Conservation (phyloP, 352 stramenopile species). For the Lagenidium sp. region DNA sequence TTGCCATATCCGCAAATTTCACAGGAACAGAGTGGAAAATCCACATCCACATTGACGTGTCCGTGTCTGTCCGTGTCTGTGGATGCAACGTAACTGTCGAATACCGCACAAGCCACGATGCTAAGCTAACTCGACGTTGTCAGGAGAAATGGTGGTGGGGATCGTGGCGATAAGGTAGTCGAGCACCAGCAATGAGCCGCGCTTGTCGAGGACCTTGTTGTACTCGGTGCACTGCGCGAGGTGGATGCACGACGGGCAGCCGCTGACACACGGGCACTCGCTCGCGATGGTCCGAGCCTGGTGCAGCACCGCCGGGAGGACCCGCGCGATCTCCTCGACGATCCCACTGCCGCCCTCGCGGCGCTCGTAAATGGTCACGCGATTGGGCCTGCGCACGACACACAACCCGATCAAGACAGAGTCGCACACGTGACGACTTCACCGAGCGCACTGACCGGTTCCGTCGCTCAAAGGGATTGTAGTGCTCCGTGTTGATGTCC, state of each 20-base stretch:
- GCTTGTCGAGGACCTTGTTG: conserved; percentile 87
- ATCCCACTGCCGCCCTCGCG: conserved; percentile 84
- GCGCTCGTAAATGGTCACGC: conserved; percentile 85
- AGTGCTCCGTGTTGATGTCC: conserved; percentile 83
- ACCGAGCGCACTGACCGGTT: conserved; percentile 29
- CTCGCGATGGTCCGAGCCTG: conserved; percentile 58
- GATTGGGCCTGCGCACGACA: conserved; percentile 38
- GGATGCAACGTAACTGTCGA: not conserved
- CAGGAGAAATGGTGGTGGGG: not conserved
- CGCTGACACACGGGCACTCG: conserved; percentile 64
- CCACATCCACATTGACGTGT: too few relatives aligned
- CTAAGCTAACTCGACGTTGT: not conserved
- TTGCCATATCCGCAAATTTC: too few relatives aligned
- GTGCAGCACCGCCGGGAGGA: conserved; percentile 41
- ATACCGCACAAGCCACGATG: not conserved
- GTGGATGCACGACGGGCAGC: conserved; percentile 87
- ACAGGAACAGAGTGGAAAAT: too few relatives aligned
- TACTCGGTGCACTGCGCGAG: conserved; percentile 80
- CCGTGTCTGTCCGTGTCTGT: too few relatives aligned
- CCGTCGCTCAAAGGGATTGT: conserved; percentile 64
- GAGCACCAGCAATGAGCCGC: conserved; percentile 59
- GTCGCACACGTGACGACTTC: too few relatives aligned
- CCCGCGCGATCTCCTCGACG: conserved; percentile 60
- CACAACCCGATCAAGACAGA: not conserved
- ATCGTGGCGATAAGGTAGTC: conserved; percentile 11